Base-by-base conservation (phyloP, 2,329 filamentous ascomycete genomes). In the Diaporthe velutina region DNA sequence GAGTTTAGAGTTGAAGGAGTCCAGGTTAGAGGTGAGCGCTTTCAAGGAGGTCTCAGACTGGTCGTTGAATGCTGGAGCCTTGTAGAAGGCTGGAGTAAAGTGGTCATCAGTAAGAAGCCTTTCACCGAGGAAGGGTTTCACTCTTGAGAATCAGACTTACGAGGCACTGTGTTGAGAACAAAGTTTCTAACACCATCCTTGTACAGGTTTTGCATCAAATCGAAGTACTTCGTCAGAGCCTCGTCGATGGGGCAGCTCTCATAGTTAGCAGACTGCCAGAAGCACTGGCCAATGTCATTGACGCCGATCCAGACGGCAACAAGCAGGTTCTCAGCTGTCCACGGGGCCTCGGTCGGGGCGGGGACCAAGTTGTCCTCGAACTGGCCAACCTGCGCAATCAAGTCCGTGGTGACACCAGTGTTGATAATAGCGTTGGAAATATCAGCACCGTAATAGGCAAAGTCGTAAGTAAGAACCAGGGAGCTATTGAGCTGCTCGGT, bases 341-440 rank as follows among this genome's bases (percentile, higher is more conserved):
- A 76, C 2, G 68, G 66, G 25, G 72, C 74, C n/a, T 76, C 70
- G 0, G 50, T 50, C 4, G 74, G 74, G 17, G 74, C 74, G 8
- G 74, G 74, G 10, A 76, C 72, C 45, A 76, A 19, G 52, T 74
- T 70, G 5, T 60, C 38, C 68, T 74, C 71, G 45, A 76, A 76
- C 10, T 68, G 55, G 22, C 38, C 74, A 28, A 76, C 71, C 40
- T 76, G 74, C 3, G 74, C 74, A 52, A 76, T 71, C 17, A 76
- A 55, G 28, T 76, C 74, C 2, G 58, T 76, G 25, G 74, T 74
- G 22, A 76, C 74, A 19, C 74, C 74, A 17, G 74, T 76, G 71
- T 76, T 76, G 67, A 76, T 76, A 12, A 76, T 74, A 25, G 28
- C 8, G 60, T 76, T 76, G 2, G 74, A 76, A n/a, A 76, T 70